phyloP scores from a whole-genome alignment of 176 grass and related monocot genomes.

The Aegilops umbellulata region DNA sequence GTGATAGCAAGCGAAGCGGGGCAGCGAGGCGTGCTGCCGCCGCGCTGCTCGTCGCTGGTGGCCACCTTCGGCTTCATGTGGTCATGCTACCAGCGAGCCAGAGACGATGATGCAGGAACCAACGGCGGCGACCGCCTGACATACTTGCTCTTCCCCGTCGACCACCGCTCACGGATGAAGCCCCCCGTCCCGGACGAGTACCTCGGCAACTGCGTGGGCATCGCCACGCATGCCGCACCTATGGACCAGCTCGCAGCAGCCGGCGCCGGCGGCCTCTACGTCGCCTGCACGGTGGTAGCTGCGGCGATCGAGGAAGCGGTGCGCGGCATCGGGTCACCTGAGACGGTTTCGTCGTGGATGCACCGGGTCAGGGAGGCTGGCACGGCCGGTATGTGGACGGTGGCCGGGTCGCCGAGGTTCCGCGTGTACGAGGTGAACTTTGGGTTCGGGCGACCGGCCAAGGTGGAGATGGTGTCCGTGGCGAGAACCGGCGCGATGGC shows the following conservation, averaged over 20 bases:
- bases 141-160: conserved; percentile 19
- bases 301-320: conserved; percentile 23
- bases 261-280: conserved; percentile 4
- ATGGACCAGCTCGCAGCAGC: not conserved
- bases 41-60: conserved; percentile 47
- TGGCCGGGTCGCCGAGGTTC: conserved; percentile 36
- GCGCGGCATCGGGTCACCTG: not conserved
- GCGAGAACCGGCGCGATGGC: conserved; percentile 29
- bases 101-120: not conserved
- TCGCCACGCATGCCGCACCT: not conserved
- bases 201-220: conserved; percentile 58
- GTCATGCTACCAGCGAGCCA: conserved; percentile 28
- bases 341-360: not conserved
- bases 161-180: conserved; percentile 25
- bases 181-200: conserved; percentile 39
- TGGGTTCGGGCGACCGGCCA: conserved; percentile 44
- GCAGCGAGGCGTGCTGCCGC: not conserved
- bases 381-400: too few relatives aligned
- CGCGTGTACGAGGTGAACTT: conserved; percentile 57
- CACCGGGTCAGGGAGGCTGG: not conserved
- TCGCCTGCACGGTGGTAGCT: conserved; percentile 18
- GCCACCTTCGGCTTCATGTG: conserved; percentile 39
- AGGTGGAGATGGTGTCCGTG: conserved; percentile 45
- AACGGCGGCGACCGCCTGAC: not conserved
- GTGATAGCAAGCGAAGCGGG: not conserved